These are phyloP conservation scores for Penicillium fimorum DNA, from an alignment of 495 filamentous ascomycete genomes.

Conservation along the genomic window DNA sequence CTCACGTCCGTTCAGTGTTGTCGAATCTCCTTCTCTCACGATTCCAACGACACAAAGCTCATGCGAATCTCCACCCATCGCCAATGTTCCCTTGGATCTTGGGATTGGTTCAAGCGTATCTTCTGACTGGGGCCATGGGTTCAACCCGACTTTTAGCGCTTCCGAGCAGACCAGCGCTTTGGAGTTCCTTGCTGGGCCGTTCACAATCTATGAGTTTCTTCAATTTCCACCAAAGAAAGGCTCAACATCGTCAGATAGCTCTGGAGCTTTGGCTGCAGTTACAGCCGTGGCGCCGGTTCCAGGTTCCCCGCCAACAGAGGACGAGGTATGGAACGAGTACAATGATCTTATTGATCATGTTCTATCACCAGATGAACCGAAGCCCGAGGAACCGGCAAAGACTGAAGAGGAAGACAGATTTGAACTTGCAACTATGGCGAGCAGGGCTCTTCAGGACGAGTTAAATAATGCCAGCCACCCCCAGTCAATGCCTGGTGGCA, in stretches of 20 bases:
- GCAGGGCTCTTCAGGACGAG: conserved; percentile 42
- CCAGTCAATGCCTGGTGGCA: conserved; percentile 14
- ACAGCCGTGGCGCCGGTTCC: conserved; percentile 62
- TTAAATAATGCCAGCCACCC: conserved; percentile 24
- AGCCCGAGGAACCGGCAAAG: conserved; percentile 11
- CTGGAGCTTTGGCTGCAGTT: conserved; percentile 56
- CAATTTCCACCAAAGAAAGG: conserved; percentile 68
- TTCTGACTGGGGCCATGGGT: conserved; percentile 24
- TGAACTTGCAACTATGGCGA: conserved; percentile 42
- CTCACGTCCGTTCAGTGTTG: conserved; percentile 70
- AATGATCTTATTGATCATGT: conserved; percentile 83
- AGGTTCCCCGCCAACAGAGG: conserved; percentile 61
- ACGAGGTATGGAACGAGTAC: conserved; percentile 95
- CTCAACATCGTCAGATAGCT: conserved; percentile 69
- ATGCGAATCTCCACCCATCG: conserved; percentile 15
- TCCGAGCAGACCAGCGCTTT: conserved; percentile 34
- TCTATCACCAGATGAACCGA: conserved; percentile 50
- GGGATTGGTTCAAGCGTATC: conserved; percentile 15
- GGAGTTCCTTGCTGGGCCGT: conserved; percentile 42
- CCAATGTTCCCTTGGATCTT: conserved; percentile 15
- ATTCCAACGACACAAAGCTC: conserved; percentile 18
- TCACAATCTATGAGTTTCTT: conserved; percentile 59
- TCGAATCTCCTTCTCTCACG: conserved; percentile 31
- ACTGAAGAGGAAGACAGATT: conserved; percentile 28
- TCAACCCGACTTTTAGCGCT: conserved; percentile 40